Percentiles rank a stretch among this genome's conserved stretches.
Evolutionary conservation across 768 basidiomycete genomes (phyloP).

Genomic region (Boletus barrowsii): DNA sequence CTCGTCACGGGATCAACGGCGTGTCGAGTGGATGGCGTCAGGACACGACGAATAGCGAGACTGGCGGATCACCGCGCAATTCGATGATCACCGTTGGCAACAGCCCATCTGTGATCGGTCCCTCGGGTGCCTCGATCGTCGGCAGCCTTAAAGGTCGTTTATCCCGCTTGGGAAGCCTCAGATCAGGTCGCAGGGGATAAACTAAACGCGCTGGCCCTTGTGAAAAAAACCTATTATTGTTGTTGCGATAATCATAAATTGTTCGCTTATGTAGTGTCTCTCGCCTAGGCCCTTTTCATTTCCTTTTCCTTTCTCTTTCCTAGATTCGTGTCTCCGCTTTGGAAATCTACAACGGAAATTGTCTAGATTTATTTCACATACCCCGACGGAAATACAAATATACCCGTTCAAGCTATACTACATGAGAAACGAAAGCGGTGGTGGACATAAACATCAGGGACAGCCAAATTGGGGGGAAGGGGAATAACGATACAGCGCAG

Average conservation of each 20-base stretch:
- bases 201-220: neutral
- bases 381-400: conserved; percentile 14
- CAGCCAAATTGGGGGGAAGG: neutral
- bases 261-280: conserved; percentile 5
- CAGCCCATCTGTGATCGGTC: conserved; percentile 32
- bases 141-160: conserved; percentile 71
- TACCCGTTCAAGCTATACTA: conserved; percentile 16
- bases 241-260: neutral
- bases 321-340: neutral
- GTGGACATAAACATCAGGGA: conserved; percentile 6
- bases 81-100: conserved; percentile 75
- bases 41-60: conserved; percentile 45
- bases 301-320: neutral
- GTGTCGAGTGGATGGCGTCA: conserved; percentile 71
- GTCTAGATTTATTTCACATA: conserved; percentile 17
- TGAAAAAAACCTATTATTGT: neutral
- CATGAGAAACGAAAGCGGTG: conserved; percentile 13
- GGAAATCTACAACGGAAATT: conserved; percentile 7
- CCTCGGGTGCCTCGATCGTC: conserved; percentile 56
- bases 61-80: conserved; percentile 60
- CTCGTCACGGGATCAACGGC: conserved; percentile 79
- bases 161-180: conserved; percentile 74
- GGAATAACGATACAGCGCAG: conserved; percentile 30
- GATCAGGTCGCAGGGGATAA: conserved; percentile 41
- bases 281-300: neutral